Percentiles rank a stretch among this genome's conserved stretches.
Conservation (phyloP, 805 yeast genomes). For the Phaffomyces antillensis region DNA sequence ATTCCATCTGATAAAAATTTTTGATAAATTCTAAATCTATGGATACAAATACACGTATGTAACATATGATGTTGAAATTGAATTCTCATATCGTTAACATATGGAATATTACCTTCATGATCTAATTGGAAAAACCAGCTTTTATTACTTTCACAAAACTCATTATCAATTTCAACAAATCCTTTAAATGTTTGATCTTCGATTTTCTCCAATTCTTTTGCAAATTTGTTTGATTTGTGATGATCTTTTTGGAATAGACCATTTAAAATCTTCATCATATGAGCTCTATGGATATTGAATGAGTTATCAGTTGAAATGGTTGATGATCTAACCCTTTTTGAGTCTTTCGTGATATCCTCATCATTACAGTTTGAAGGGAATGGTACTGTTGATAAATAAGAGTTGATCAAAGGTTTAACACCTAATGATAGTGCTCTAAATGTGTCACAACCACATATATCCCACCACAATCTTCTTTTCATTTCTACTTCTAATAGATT, state of each 20-base stretch:
- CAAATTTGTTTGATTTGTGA: slow-evolving; percentile 7
- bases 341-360: slow-evolving; percentile 21
- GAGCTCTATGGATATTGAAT: slow-evolving; percentile 21
- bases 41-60: slow-evolving; percentile 26
- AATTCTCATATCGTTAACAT: slow-evolving; percentile 17
- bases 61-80: slow-evolving; percentile 26
- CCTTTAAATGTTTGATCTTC: slow-evolving; percentile 16
- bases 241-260: slow-evolving; percentile 22
- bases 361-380: slow-evolving; percentile 28
- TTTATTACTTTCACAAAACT: slow-evolving; percentile 17
- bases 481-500: slow-evolving; percentile 23
- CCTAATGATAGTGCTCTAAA: slow-evolving; percentile 22
- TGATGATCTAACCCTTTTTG: slow-evolving; percentile 14
- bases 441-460: slow-evolving; percentile 24
- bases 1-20: slow-evolving; percentile 20
- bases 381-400: slow-evolving; percentile 23
- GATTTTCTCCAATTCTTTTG: slow-evolving; percentile 14
- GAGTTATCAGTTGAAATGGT: slow-evolving; percentile 23
- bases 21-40: slow-evolving; percentile 25
- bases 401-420: slow-evolving; percentile 17
- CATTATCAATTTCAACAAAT: slow-evolving; percentile 22
- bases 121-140: slow-evolving; percentile 24
- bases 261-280: slow-evolving; percentile 22
- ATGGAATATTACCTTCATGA: slow-evolving; percentile 18
- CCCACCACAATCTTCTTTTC: slow-evolving; percentile 28